These are phyloP conservation scores for Senna tora DNA, from an alignment of 306 rosid species.

Conservation along the genomic window DNA sequence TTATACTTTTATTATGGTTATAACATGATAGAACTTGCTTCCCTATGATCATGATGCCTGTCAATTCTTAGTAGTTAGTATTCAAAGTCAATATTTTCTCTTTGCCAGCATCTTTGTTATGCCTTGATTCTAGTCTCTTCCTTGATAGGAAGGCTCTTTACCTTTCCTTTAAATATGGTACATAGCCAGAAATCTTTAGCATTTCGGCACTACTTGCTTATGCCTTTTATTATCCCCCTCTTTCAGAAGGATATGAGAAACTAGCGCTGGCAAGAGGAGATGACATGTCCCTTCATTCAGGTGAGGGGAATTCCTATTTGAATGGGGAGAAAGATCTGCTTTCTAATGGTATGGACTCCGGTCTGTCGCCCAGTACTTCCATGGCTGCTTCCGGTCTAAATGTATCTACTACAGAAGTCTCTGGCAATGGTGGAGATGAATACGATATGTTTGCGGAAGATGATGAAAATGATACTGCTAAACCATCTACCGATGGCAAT, in stretches of 20 bases:
- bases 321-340: constrained; percentile 42
- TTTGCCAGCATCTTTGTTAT: background rate
- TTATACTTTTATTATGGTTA: constrained; percentile 10
- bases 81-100: background rate
- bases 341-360: constrained; percentile 48
- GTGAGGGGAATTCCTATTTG: constrained; percentile 46
- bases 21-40: constrained; percentile 12
- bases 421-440: constrained; percentile 53
- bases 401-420: constrained; percentile 46
- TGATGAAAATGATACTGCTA: constrained; percentile 50
- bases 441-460: constrained; percentile 88
- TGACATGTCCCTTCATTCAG: constrained; percentile 50
- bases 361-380: constrained; percentile 33
- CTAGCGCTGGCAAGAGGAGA: constrained; percentile 59
- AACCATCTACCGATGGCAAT: constrained; percentile 56
- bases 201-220: constrained; percentile 19
- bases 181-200: constrained; percentile 7
- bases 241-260: constrained; percentile 86
- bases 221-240: constrained; percentile 26
- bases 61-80: constrained; percentile 9
- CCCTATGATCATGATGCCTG: constrained; percentile 9
- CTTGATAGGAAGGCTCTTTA: background rate
- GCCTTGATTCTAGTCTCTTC: constrained; percentile 6
- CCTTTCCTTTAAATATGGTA: constrained; percentile 19
- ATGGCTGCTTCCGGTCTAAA: constrained; percentile 37